Conservation (phyloP, 1,284 basidiomycete species). For the Fistulinella cinereoalba region DNA sequence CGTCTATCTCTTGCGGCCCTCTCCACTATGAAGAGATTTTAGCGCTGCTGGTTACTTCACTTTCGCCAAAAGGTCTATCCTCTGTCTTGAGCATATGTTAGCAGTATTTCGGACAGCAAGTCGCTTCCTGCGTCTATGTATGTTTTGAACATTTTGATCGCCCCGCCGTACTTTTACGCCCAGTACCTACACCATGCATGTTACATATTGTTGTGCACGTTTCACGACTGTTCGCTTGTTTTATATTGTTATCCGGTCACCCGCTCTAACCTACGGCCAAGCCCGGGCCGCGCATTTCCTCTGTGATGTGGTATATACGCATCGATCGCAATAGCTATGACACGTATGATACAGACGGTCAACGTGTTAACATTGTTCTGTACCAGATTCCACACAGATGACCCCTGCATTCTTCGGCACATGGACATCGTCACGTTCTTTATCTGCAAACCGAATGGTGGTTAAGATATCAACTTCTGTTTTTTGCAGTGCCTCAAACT, state of each 20-base stretch:
- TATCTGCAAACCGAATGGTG: slow-evolving; percentile 19
- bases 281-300: no score
- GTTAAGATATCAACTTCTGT: slow-evolving; percentile 13
- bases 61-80: slow-evolving; percentile 2
- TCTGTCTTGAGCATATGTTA: slow-evolving; percentile 8
- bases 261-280: no score
- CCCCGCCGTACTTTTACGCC: neutral
- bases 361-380: no score
- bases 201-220: slow-evolving; percentile 3
- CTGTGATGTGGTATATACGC: no score
- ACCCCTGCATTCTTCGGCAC: neutral
- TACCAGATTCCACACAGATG: neutral
- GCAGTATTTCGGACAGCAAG: neutral
- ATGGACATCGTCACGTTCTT: slow-evolving; percentile 1
- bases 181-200: neutral
- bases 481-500: slow-evolving; percentile 10
- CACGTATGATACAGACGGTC: no score
- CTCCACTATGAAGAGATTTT: slow-evolving; percentile 25
- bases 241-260: slow-evolving; percentile 16
- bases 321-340: no score
- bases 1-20: slow-evolving; percentile 29
- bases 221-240: slow-evolving; percentile 7
- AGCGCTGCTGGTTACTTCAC: slow-evolving; percentile 2
- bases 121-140: slow-evolving; percentile 7
- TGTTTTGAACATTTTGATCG: slow-evolving; percentile 1